Evolutionary conservation across 352 stramenopile genomes (phyloP).

Genomic region (Pythium insidiosum): DNA sequence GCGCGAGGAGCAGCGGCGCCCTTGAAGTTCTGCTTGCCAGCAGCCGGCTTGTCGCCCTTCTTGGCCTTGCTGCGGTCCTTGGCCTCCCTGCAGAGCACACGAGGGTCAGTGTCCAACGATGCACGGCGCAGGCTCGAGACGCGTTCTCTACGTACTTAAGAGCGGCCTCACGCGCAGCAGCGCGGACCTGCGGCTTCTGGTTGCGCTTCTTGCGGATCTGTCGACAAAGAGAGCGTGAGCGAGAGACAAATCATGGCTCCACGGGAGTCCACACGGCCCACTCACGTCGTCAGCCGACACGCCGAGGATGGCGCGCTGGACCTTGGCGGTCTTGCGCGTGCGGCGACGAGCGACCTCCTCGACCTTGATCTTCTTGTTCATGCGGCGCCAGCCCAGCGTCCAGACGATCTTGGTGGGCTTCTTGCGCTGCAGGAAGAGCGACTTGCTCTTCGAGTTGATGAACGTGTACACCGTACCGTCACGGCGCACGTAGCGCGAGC

Average conservation of each 20-base stretch:
- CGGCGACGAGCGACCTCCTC: conserved; percentile 79
- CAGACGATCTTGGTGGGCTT: conserved; percentile 99
- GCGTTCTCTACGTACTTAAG: no score
- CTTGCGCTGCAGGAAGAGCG: conserved; percentile 98
- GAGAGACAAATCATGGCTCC: no score
- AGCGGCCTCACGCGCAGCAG: conserved; percentile 85
- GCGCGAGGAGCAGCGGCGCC: conserved; percentile 52
- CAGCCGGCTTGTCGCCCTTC: conserved; percentile 57
- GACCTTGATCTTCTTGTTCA: conserved; percentile 99
- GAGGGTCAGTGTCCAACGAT: no score
- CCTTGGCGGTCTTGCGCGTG: conserved; percentile 93
- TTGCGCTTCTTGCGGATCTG: conserved; percentile 97
- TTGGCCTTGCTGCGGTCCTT: no score
- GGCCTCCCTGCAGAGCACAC: no score
- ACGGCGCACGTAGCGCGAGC: conserved; percentile 97
- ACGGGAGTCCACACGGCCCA: no score
- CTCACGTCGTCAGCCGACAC: conserved; percentile 92
- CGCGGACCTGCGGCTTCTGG: conserved; percentile 92
- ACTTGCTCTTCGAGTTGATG: conserved; percentile 97
- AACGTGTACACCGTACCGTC: conserved; percentile 95
- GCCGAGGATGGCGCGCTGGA: conserved; percentile 96
- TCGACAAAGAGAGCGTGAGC: no score
- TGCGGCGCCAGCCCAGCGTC: conserved; percentile 95
- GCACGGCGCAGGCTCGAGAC: no score
- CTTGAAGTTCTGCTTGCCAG: conserved; percentile 55